These are phyloP conservation scores for Xylaria nigripes DNA, from an alignment of 495 filamentous ascomycete genomes.

Conservation along the genomic window DNA sequence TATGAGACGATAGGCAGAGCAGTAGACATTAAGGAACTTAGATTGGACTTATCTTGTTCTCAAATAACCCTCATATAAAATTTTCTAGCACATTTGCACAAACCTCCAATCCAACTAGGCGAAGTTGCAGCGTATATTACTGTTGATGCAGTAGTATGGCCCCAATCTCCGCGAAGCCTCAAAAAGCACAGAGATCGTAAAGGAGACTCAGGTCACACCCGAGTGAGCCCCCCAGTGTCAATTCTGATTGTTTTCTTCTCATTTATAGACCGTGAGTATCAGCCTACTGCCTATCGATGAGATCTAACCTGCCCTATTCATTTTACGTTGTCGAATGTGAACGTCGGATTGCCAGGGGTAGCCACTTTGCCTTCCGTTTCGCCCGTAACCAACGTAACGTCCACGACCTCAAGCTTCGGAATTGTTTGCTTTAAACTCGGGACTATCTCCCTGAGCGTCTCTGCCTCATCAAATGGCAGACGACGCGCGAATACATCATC, in stretches of 20 bases:
- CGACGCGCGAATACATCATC: conserved; percentile 69
- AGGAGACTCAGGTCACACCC: not conserved
- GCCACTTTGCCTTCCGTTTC: conserved; percentile 63
- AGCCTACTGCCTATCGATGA: not conserved
- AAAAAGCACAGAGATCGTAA: not conserved
- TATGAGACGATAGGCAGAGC: too few relatives aligned
- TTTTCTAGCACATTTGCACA: too few relatives aligned
- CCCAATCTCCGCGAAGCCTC: too few relatives aligned
- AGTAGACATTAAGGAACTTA: too few relatives aligned
- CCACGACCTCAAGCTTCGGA: conserved; percentile 52
- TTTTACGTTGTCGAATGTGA: conserved; percentile 67
- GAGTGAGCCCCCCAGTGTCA: not conserved
- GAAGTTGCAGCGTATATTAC: too few relatives aligned
- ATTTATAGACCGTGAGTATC: not conserved
- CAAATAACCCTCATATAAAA: too few relatives aligned
- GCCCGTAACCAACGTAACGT: conserved; percentile 49
- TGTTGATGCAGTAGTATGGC: too few relatives aligned
- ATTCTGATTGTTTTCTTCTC: not conserved
- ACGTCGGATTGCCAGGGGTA: conserved; percentile 70
- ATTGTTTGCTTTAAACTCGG: conserved; percentile 47
- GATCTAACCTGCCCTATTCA: conserved; percentile 9
- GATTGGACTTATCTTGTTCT: too few relatives aligned
- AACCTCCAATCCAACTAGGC: too few relatives aligned
- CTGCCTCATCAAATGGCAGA: conserved; percentile 76
- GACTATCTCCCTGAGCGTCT: conserved; percentile 51